phyloP scores from a whole-genome alignment of 805 yeast genomes.

The Metschnikowia anglica region DNA sequence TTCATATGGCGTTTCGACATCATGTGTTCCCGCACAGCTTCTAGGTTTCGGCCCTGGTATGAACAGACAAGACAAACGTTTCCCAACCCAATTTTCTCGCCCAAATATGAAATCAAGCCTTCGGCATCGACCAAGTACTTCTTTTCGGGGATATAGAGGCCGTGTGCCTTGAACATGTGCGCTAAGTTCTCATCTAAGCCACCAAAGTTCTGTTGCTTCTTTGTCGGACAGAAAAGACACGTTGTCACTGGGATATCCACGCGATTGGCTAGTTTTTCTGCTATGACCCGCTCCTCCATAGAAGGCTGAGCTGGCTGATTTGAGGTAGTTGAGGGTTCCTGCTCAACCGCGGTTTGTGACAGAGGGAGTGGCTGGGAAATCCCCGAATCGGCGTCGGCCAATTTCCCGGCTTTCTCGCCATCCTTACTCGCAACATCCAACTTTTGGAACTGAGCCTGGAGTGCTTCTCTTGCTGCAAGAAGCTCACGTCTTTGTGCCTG shows the following conservation, averaged over 20 bases:
- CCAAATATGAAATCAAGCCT: slow-evolving; percentile 74
- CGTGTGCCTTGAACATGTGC: slow-evolving; percentile 81
- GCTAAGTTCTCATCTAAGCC: slow-evolving; percentile 47
- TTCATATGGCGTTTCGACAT: slow-evolving; percentile 79
- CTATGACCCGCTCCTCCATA: slow-evolving; percentile 41
- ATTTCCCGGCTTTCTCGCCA: no score
- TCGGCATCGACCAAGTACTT: slow-evolving; percentile 62
- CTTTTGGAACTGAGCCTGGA: slow-evolving; percentile 14
- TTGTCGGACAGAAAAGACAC: slow-evolving; percentile 51
- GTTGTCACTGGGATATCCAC: slow-evolving; percentile 49
- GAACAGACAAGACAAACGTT: slow-evolving; percentile 79
- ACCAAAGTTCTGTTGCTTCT: slow-evolving; percentile 32
- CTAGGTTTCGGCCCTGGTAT: slow-evolving; percentile 80
- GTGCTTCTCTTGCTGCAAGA: slow-evolving; percentile 27
- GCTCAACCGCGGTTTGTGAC: no score
- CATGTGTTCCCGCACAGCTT: slow-evolving; percentile 90
- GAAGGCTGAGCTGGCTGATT: slow-evolving; percentile 22
- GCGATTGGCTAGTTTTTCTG: slow-evolving; percentile 45
- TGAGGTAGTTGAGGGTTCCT: slow-evolving; percentile 6
- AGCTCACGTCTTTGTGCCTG: slow-evolving; percentile 48
- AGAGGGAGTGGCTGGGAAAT: no score
- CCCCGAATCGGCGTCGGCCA: background rate
- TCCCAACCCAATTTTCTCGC: slow-evolving; percentile 80
- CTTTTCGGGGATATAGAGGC: slow-evolving; percentile 84
- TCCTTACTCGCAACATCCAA: background rate